Evolutionary conservation across 225 moss, liverwort and hornwort genomes (phyloP).

Genomic region (Marchantia polymorpha): DNA sequence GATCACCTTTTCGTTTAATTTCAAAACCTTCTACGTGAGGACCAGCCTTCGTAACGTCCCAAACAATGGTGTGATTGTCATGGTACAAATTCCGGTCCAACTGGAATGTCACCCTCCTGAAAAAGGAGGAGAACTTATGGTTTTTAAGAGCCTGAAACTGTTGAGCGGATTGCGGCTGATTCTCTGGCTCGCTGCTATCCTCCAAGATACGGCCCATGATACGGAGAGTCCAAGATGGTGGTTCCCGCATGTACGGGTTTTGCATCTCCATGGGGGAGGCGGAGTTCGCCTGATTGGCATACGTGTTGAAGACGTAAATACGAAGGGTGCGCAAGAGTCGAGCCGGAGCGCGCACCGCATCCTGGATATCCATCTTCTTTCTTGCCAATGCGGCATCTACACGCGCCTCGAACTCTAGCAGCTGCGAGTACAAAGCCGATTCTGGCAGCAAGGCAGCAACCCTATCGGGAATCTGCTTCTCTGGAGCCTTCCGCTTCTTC

Average conservation of each 20-base stretch:
- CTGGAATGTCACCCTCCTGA: constrained; percentile 80
- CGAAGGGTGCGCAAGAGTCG: constrained; percentile 74
- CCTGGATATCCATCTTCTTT: constrained; percentile 97
- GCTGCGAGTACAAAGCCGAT: constrained; percentile 82
- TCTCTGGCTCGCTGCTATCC: constrained; percentile 59
- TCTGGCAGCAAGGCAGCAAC: constrained; percentile 86
- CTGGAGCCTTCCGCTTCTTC: constrained; percentile 93
- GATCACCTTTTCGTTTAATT: constrained; percentile 91
- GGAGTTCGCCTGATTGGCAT: constrained; percentile 57
- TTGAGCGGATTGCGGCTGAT: constrained; percentile 34
- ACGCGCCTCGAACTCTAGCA: constrained; percentile 85
- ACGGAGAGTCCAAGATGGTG: constrained; percentile 86
- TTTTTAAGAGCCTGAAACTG: constrained; percentile 36
- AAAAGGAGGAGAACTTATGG: constrained; percentile 87
- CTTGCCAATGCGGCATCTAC: constrained; percentile 82
- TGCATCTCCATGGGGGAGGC: constrained; percentile 37
- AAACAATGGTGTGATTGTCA: constrained; percentile 79
- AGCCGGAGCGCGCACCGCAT: constrained; percentile 90
- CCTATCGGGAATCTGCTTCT: constrained; percentile 93
- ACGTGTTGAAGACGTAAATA: constrained; percentile 94
- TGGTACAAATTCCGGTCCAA: constrained; percentile 83
- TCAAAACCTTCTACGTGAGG: constrained; percentile 92
- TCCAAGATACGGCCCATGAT: constrained; percentile 94
- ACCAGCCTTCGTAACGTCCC: constrained; percentile 76
- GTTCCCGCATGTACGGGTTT: constrained; percentile 59